These are phyloP conservation scores for Zea mays DNA, from an alignment of 176 grass and related monocot genomes.

Conservation along the genomic window Zm-B73-REFERENCE-NAM-5.0 NC_050098.1:230218501-230219000, in stretches of 20 bases:
- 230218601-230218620: constrained; percentile 8
- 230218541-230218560: constrained; percentile 2
- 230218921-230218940: constrained; percentile 17
- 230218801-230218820: neutral
- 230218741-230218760: constrained; percentile 84
- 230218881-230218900: constrained; percentile 5
- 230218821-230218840: neutral
- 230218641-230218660: constrained; percentile 4
- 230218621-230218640: neutral
- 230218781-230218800: constrained; percentile 16
- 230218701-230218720: constrained; percentile 64
- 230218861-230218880: constrained; percentile 2
- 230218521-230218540: constrained; percentile 33
- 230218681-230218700: constrained; percentile 82
- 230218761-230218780: constrained; percentile 39
- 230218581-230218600: constrained; percentile 4
- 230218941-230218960: neutral
- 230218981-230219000: constrained; percentile 8
- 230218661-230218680: constrained; percentile 18
- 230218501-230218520: constrained; percentile 27
- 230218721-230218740: constrained; percentile 76
- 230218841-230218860: neutral
- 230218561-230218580: constrained; percentile 9
- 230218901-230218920: constrained; percentile 11
- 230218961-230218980: constrained; percentile 3